These are phyloP conservation scores for Chytriomyces sp. DNA, from an alignment of 192 early-diverging fungal genomes.

Conservation along the genomic window DNA sequence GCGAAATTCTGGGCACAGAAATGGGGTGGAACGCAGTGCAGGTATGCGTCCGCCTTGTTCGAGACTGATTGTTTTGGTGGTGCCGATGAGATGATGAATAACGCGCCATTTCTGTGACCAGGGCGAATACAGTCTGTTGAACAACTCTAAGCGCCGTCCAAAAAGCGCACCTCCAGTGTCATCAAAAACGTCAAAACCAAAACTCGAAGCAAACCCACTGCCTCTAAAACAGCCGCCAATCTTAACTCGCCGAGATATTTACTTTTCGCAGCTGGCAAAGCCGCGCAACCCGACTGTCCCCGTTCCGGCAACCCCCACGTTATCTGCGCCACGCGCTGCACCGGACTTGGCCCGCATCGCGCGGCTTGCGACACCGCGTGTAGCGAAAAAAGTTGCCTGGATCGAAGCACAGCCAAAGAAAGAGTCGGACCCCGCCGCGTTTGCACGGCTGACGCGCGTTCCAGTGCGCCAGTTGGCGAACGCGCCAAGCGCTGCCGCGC, in stretches of 20 bases:
- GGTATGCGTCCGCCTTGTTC: neutral
- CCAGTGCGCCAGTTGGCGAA: too few species aligned
- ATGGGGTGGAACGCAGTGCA: constrained; percentile 5
- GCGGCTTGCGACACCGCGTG: constrained; percentile 3
- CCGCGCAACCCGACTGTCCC: constrained; percentile 12
- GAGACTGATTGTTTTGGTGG: too few species aligned
- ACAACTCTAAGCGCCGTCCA: too few species aligned
- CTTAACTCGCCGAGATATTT: constrained; percentile 13
- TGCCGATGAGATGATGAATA: neutral
- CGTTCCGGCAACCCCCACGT: constrained; percentile 5
- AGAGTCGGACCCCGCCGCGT: too few species aligned
- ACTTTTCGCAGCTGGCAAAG: constrained; percentile 17
- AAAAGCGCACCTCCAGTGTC: neutral
- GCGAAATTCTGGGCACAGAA: constrained; percentile 7
- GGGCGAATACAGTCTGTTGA: neutral
- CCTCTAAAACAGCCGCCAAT: neutral
- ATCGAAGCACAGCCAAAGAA: too few species aligned
- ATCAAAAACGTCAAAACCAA: neutral
- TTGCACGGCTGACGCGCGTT: too few species aligned
- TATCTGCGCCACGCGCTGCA: neutral
- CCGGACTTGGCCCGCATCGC: constrained; percentile 15
- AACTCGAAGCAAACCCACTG: neutral
- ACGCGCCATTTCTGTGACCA: too few species aligned
- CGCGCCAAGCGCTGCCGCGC: too few species aligned
- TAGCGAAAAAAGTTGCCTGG: too few species aligned